phyloP scores from a whole-genome alignment of 306 rosid species.

The Macrotyloma uniflorum region DNA sequence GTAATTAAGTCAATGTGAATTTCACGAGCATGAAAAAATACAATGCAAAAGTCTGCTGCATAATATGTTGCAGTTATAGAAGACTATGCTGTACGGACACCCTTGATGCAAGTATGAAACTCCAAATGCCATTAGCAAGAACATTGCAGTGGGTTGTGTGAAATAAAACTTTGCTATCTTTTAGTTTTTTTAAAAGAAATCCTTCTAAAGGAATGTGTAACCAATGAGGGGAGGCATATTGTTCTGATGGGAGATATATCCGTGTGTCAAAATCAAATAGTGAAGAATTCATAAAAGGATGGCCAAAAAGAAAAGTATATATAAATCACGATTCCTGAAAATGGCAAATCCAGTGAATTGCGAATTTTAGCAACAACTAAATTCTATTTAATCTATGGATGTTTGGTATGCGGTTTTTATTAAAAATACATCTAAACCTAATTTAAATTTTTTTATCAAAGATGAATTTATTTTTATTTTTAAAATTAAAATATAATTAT shows the following conservation, averaged over 20 bases:
- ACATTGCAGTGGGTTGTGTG: background rate
- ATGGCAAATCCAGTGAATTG: background rate
- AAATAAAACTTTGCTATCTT: background rate
- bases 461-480: no score
- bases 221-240: background rate
- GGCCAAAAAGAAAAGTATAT: background rate
- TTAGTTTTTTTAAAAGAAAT: background rate
- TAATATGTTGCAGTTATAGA: background rate
- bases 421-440: no score
- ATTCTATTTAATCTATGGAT: no score
- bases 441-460: no score
- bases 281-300: background rate
- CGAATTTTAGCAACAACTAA: background rate
- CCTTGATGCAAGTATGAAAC: background rate
- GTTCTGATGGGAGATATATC: background rate
- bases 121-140: background rate
- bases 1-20: background rate
- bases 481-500: no score
- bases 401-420: no score
- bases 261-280: background rate
- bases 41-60: background rate
- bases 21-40: background rate
- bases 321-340: background rate
- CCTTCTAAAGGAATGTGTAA: background rate
- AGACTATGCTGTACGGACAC: background rate